phyloP scores from a whole-genome alignment of 176 grass and related monocot genomes.

The Miscanthus lutarioriparius region DNA sequence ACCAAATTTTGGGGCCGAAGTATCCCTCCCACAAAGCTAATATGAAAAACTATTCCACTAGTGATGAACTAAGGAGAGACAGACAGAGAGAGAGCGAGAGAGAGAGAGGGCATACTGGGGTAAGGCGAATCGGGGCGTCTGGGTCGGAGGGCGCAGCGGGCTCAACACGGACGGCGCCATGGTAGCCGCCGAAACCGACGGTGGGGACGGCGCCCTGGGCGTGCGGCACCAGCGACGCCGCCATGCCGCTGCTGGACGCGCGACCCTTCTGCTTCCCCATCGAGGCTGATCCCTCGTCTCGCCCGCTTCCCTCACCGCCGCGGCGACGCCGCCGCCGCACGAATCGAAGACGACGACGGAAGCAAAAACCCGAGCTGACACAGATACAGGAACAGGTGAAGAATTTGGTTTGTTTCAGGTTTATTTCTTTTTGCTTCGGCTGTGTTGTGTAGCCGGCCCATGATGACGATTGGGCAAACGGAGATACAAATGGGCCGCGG shows the following conservation, averaged over 20 bases:
- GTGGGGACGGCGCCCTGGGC: slow-evolving; percentile 50
- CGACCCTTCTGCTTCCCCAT: slow-evolving; percentile 91
- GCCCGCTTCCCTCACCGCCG: background rate
- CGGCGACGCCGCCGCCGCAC: background rate
- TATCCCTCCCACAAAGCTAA: background rate
- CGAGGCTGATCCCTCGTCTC: background rate
- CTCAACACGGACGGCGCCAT: slow-evolving; percentile 74
- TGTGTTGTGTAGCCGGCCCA: background rate
- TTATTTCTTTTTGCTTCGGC: background rate
- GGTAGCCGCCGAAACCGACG: slow-evolving; percentile 87
- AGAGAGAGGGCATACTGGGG: slow-evolving; percentile 35
- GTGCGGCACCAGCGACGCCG: slow-evolving; percentile 61
- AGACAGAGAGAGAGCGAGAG: background rate
- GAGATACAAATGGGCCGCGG: no score
- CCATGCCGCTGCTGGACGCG: slow-evolving; percentile 76
- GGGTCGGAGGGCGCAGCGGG: slow-evolving; percentile 49
- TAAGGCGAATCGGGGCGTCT: slow-evolving; percentile 28
- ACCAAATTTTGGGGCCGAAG: background rate
- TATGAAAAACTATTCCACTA: background rate
- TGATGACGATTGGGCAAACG: no score
- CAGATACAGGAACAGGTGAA: background rate
- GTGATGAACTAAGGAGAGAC: background rate
- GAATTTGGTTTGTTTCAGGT: background rate
- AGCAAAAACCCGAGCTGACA: slow-evolving; percentile 3
- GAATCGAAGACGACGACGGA: background rate